phyloP scores from a whole-genome alignment of 371 early-diverging fungal species.

The Saksenaea vasiformis region DNA sequence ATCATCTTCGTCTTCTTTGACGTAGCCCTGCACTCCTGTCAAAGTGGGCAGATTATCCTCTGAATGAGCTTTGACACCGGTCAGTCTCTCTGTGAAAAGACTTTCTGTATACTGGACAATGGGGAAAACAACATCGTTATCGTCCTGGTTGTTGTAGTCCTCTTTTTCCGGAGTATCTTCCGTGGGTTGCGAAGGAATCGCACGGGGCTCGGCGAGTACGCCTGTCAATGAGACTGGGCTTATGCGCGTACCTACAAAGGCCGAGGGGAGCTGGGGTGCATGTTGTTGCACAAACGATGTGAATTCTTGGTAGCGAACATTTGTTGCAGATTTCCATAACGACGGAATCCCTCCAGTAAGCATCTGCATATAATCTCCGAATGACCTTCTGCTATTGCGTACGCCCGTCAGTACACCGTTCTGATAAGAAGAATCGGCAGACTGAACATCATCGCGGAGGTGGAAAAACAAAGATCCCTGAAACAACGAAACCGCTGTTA shows the following conservation, averaged over 20 bases:
- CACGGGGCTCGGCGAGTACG: slow-evolving; percentile 5
- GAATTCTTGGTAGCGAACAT: slow-evolving; percentile 7
- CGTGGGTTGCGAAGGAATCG: neutral
- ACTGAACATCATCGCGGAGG: slow-evolving; percentile 4
- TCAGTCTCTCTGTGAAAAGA: neutral
- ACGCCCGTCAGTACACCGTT: neutral
- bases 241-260: neutral
- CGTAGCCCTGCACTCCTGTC: slow-evolving; percentile 14
- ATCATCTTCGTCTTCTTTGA: neutral
- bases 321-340: neutral
- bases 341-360: slow-evolving; percentile 5
- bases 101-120: no score
- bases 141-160: neutral
- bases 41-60: slow-evolving; percentile 6
- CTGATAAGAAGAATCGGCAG: neutral
- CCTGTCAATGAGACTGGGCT: neutral
- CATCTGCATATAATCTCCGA: slow-evolving; percentile 13
- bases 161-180: neutral
- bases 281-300: neutral
- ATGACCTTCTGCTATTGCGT: neutral
- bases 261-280: neutral
- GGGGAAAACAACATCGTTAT: neutral
- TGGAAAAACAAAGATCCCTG: slow-evolving; percentile 21
- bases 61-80: slow-evolving; percentile 12
- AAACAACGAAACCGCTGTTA: neutral